Base-by-base conservation (phyloP, 768 basidiomycete species). In the Mycena galopus region DNA sequence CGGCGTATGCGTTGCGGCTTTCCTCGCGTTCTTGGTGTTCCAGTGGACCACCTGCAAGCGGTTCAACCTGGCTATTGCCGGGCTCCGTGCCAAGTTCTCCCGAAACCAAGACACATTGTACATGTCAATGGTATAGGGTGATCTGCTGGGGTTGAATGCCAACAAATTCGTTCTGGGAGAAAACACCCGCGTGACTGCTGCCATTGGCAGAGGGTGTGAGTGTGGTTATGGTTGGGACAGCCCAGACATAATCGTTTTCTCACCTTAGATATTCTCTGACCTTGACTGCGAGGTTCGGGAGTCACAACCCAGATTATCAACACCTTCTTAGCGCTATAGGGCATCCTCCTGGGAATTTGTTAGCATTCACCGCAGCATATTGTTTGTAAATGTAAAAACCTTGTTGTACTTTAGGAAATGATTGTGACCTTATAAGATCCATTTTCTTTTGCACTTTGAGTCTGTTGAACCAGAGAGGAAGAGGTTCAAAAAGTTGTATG, bases 21-120 rank as follows among this genome's bases (percentile, higher is more conserved):
- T 71, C 11, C 59, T 75, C 19, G 67, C 61, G 3, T 39, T 67
- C 17, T 33, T 75, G 53, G 37, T 27, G 11, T 60, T 75, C 27
- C 75, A 75, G 65, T 73, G 75, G 75, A 71, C 72, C 1, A 75
- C 75, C 6, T 75, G 72, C 3, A 60, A 70, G 44, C 33, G 32
- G 32, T 75, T 71, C 65, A 75, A 71, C 29, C 12, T 58, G 19
- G 60, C 67, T 11, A 63, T 75, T 23, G 44, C 42, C 29, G 3
- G 37, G 4, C 25, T 59, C n/a, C 57, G 32, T 4, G 30, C 55
- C 42, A 65, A 65, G 32, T 72, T 65, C 14, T 62, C 25, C 8
- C 56, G 64, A 14, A 65, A 25, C 12, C 23, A 57, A 44, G 68
- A 72, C n/a, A 47, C 29, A 11, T 53, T 14, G 6, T 64, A 58